Percentiles rank a stretch among this genome's conserved stretches.
Conservation (phyloP, 1,139 yeast species). For the Candida sojae region DNA sequence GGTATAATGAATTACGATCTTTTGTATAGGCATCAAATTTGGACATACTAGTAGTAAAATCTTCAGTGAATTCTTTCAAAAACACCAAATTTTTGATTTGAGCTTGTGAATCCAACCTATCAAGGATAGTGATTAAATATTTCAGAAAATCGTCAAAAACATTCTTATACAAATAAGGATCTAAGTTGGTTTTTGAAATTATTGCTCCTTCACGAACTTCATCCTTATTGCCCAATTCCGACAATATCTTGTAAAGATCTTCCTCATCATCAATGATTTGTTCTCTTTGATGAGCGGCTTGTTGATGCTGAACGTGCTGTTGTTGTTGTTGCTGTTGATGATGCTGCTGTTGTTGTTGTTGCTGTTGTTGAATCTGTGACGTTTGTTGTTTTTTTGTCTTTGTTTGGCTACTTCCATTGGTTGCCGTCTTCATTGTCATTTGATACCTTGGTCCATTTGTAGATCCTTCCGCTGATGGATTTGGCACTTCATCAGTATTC, state of each 20-base stretch:
- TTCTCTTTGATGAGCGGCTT: background rate
- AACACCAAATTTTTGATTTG: conserved; percentile 34
- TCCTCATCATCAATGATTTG: conserved; percentile 11
- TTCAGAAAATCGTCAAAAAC: conserved; percentile 40
- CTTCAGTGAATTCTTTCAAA: conserved; percentile 37
- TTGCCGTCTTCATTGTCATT: conserved; percentile 8
- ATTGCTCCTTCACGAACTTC: conserved; percentile 7
- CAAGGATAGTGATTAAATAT: conserved; percentile 30
- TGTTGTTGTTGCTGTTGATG: conserved; percentile 6
- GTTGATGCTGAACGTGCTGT: background rate
- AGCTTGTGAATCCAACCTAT: conserved; percentile 20
- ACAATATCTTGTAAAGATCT: conserved; percentile 14
- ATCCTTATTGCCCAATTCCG: conserved; percentile 14
- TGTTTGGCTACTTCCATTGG: background rate
- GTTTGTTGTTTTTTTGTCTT: background rate
- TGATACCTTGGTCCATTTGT: conserved; percentile 12
- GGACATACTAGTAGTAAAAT: conserved; percentile 31
- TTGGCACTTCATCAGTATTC: conserved; percentile 7
- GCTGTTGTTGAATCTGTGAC: background rate
- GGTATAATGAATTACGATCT: conserved; percentile 6
- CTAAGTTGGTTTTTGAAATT: conserved; percentile 1
- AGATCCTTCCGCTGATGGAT: conserved; percentile 6
- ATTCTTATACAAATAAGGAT: conserved; percentile 22
- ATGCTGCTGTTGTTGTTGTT: conserved; percentile 5
- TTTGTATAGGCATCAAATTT: conserved; percentile 11